phyloP scores from a whole-genome alignment of 1,139 yeast genomes.

The Suhomyces bolitotheri region DNA sequence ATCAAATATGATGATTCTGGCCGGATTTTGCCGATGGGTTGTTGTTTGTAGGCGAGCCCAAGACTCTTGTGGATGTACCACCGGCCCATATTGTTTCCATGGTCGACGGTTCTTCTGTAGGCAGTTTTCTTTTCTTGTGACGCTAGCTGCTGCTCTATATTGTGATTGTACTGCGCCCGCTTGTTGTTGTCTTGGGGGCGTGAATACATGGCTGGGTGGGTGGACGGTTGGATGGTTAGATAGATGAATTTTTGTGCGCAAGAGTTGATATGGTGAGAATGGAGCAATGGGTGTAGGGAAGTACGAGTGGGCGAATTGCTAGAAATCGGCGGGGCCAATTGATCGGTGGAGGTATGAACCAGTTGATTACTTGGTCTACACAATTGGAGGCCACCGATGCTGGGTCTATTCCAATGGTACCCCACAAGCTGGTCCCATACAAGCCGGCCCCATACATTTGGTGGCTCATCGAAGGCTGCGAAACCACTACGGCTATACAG shows the following conservation, averaged over 20 bases:
- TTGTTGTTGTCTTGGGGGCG: constrained; percentile 8
- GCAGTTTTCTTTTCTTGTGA: constrained; percentile 54
- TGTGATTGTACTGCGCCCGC: constrained; percentile 29
- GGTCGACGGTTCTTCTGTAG: constrained; percentile 83
- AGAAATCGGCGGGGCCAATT: too few species aligned
- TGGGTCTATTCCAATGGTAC: too few species aligned
- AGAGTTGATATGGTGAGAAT: too few species aligned
- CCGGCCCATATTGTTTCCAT: constrained; percentile 79
- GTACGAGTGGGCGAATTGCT: too few species aligned
- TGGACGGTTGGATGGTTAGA: not conserved
- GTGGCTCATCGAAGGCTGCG: too few species aligned
- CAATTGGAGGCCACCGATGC: too few species aligned
- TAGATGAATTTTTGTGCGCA: constrained; percentile 3
- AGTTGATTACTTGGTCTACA: too few species aligned
- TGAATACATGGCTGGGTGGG: constrained; percentile 4
- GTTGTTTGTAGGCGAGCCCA: constrained; percentile 44
- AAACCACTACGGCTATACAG: too few species aligned
- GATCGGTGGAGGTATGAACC: too few species aligned
- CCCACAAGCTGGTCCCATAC: too few species aligned
- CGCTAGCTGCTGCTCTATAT: constrained; percentile 46
- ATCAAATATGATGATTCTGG: constrained; percentile 78
- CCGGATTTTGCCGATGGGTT: constrained; percentile 59
- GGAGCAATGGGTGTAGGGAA: too few species aligned
- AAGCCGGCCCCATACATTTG: too few species aligned
- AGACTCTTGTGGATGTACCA: constrained; percentile 63